Evolutionary conservation across 768 basidiomycete species (phyloP), one percentile per base, ranked within the genome.

Genomic region (Boletus rufocinnamomeus): DNA sequence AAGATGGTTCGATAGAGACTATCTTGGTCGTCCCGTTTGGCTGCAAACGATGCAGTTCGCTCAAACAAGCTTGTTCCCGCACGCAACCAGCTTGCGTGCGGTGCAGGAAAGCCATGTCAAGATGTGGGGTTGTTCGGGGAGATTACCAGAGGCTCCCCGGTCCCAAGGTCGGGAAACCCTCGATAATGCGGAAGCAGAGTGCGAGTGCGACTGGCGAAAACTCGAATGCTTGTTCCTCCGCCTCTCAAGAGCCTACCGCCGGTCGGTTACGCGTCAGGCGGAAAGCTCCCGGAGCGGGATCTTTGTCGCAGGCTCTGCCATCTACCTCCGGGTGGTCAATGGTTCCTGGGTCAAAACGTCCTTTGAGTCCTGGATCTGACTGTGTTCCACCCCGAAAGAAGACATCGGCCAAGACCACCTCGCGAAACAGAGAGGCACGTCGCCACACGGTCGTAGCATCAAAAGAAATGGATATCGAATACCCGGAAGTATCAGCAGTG

Each of bases 81-180:
- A n/a, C 35, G 3, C 44, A n/a, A 37, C 71, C 72, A 4, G 44
- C 54, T 38, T 72, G 71, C 46, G 38, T 11, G 27, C 72, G 70
- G 30, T 74, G 71, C 51, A 41, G n/a, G 28, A 61, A 41, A 27
- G 27, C 38, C 14, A 59, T 28, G 6, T 2, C 2, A 7, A 7
- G 1, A 11, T 74, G 72, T 40, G 0, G 1, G n/a, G 30, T 17
- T 4, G 0, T 16, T 3, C 40, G 37, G 30, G 34, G 13, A 37
- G 63, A 63, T 30, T 72, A 68, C 27, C 62, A 71, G 35, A 61
- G 19, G 34, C 63, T 72, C 23, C 72, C 71, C 40, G n/a, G 53
- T 40, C 71, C 71, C 23, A 72, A 67, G 45, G 0, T 23, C 3
- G 19, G 2, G 14, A 67, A 34, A 40, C n/a, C 27, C 19, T n/a